Conservation (phyloP, 108 stramenopile genomes). For the Halocafeteria seosinensis region DNA sequence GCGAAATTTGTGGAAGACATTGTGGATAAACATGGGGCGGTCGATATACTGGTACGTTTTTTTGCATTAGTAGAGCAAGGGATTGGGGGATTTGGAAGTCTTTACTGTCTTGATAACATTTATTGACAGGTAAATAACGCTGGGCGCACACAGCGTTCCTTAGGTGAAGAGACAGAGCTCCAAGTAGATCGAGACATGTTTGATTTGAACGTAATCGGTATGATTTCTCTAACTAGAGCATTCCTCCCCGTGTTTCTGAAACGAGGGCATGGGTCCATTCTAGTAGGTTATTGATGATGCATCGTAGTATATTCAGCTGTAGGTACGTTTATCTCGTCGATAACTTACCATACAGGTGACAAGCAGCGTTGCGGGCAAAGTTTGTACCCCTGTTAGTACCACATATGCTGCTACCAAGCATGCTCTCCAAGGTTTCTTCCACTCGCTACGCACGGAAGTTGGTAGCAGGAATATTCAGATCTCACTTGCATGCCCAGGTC, state of each 20-base stretch:
- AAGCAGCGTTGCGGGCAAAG: slow-evolving; percentile 6
- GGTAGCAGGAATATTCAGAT: not conserved
- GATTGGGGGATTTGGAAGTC: too few species aligned
- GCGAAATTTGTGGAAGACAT: not conserved
- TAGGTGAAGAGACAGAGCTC: not conserved
- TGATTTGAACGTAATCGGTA: not conserved
- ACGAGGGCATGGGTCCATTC: not conserved
- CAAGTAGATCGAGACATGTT: not conserved
- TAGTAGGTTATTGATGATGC: not conserved
- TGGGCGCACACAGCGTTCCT: not conserved
- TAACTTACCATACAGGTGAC: too few species aligned
- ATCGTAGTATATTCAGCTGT: not conserved
- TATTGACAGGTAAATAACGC: slow-evolving; percentile 4
- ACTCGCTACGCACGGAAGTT: slow-evolving; percentile 9
- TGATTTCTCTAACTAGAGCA: not conserved
- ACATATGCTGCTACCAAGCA: slow-evolving; percentile 11
- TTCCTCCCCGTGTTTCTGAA: not conserved
- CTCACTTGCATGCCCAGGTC: slow-evolving; percentile 1
- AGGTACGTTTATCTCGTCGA: not conserved
- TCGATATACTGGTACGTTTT: not conserved
- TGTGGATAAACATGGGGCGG: not conserved
- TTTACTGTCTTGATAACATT: too few species aligned
- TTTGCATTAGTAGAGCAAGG: too few species aligned
- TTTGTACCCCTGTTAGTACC: not conserved
- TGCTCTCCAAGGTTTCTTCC: slow-evolving; percentile 7